Evolutionary conservation across 257 asterid genomes (phyloP).

Genomic region (Lantana camara): DNA sequence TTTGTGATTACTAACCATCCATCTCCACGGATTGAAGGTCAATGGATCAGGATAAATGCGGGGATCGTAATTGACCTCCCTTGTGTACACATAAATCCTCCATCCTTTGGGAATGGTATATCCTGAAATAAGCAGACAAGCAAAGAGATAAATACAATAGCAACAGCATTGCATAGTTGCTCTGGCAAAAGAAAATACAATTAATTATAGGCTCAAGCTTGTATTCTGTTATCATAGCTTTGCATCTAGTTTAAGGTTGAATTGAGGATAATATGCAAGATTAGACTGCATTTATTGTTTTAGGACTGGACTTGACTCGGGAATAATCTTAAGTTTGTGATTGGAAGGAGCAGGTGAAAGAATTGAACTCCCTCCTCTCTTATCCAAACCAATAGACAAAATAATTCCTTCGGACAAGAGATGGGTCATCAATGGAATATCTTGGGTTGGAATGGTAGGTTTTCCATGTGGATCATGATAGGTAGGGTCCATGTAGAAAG

Average conservation of each 20-base stretch:
- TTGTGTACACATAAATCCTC: constrained; percentile 84
- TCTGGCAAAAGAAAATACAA: not conserved
- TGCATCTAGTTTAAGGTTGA: constrained; percentile 13
- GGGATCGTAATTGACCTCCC: constrained; percentile 89
- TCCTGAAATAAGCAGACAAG: constrained; percentile 50
- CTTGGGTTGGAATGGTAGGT: constrained; percentile 52
- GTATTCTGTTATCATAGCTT: not conserved
- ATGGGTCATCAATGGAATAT: constrained; percentile 54
- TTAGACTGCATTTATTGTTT: constrained; percentile 23
- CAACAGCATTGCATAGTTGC: not conserved
- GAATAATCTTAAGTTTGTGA: constrained; percentile 29
- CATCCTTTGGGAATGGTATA: constrained; percentile 86
- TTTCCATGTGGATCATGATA: constrained; percentile 65
- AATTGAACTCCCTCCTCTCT: constrained; percentile 34
- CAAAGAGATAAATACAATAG: constrained; percentile 16
- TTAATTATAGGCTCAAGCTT: not conserved
- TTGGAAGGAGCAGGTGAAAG: constrained; percentile 26
- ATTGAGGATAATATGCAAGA: constrained; percentile 17
- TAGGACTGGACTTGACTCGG: constrained; percentile 31
- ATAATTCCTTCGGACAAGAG: constrained; percentile 44
- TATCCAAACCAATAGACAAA: constrained; percentile 49
- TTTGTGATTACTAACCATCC: constrained; percentile 72
- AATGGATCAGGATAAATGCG: constrained; percentile 80
- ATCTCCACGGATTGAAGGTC: constrained; percentile 95
- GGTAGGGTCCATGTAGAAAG: constrained; percentile 64